A percentile compares a stretch with the other conserved stretches of the same genome.
Conservation (phyloP, 352 stramenopile genomes). For the Phytophthora ramorum region DNA sequence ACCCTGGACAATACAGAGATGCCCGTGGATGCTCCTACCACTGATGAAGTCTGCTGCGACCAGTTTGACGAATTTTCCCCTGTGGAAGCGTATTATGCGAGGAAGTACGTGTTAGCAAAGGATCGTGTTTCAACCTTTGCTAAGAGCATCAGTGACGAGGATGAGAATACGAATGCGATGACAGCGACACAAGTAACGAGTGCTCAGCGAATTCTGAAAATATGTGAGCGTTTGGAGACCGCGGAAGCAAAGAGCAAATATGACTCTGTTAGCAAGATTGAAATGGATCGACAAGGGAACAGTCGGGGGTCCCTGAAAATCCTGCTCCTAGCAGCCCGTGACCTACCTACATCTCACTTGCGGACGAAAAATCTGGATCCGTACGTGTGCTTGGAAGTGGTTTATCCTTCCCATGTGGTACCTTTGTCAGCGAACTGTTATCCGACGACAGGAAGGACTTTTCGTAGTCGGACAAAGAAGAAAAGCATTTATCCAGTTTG, state of each 20-base stretch:
- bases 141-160: constrained; percentile 21
- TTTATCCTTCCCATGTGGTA: constrained; percentile 52
- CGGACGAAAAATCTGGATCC: constrained; percentile 78
- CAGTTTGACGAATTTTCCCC: constrained; percentile 59
- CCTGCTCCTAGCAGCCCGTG: constrained; percentile 52
- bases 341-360: constrained; percentile 68
- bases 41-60: constrained; percentile 48
- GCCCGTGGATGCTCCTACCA: not conserved
- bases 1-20: not conserved
- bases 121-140: constrained; percentile 30
- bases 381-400: constrained; percentile 69
- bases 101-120: constrained; percentile 56
- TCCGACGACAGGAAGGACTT: constrained; percentile 16
- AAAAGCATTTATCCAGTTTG: constrained; percentile 81
- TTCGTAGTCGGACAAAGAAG: constrained; percentile 74
- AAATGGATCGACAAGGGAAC: constrained; percentile 60
- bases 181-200: constrained; percentile 26
- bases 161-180: constrained; percentile 5
- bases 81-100: constrained; percentile 50
- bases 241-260: constrained; percentile 53
- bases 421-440: constrained; percentile 12
- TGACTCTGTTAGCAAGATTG: constrained; percentile 63
- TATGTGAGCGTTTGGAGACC: constrained; percentile 61
- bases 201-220: constrained; percentile 59
- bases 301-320: constrained; percentile 66